Evolutionary conservation across 495 filamentous ascomycete species (phyloP).

Genomic region (Aspergillus nidulans): DNA sequence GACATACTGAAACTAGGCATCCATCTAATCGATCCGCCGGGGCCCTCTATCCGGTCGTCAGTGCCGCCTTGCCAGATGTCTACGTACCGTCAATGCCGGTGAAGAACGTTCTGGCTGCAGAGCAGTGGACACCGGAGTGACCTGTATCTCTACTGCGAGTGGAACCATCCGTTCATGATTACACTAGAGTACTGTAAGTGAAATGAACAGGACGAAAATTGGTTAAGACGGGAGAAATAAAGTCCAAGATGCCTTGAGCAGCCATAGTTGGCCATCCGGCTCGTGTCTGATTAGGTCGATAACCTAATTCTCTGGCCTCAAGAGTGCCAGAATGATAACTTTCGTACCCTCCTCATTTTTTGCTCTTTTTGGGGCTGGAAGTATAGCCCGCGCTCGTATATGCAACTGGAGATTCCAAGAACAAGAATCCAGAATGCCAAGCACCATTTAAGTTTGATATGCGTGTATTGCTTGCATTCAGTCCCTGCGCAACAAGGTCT

Average conservation of each 20-base stretch:
- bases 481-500: not conserved
- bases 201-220: too few species aligned
- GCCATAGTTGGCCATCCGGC: not conserved
- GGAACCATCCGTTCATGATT: too few species aligned
- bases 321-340: not conserved
- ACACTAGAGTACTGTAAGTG: too few species aligned
- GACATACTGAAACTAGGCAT: not conserved
- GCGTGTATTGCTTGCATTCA: slow-evolving; percentile 3
- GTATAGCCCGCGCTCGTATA: too few species aligned
- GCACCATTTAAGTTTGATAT: not conserved
- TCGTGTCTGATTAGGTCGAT: not conserved
- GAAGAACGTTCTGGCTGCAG: too few species aligned
- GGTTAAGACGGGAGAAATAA: not conserved
- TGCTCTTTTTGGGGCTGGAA: too few species aligned
- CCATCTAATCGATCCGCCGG: too few species aligned
- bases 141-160: too few species aligned
- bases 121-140: too few species aligned
- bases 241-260: not conserved
- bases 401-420: not conserved
- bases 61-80: not conserved
- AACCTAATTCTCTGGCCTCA: not conserved
- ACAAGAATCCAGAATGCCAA: not conserved
- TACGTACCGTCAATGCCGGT: not conserved
- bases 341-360: not conserved
- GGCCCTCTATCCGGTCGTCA: not conserved